Conservation (phyloP, 129 eudicot species). For the Gnaphalium uliginosum region DNA sequence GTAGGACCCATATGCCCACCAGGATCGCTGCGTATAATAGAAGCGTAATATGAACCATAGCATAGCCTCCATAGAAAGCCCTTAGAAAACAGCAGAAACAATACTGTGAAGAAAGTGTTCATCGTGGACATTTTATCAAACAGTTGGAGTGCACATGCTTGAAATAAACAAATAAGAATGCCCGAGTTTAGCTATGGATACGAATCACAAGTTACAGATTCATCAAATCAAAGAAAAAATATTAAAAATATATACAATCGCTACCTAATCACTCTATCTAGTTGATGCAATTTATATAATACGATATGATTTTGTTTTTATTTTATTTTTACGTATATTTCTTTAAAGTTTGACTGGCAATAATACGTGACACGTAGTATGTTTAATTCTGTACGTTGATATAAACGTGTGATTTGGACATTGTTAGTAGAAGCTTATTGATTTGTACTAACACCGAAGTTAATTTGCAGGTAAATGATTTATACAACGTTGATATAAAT, state of each 20-base stretch:
- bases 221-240: background rate
- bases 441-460: no score
- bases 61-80: constrained; percentile 18
- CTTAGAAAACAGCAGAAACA: constrained; percentile 19
- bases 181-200: background rate
- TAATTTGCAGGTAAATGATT: no score
- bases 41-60: constrained; percentile 18
- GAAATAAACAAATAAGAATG: background rate
- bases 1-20: constrained; percentile 2
- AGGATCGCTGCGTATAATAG: constrained; percentile 28
- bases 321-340: background rate
- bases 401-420: no score
- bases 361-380: constrained; percentile 2
- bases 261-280: background rate
- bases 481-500: no score
- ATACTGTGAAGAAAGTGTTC: constrained; percentile 9
- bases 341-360: background rate
- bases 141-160: constrained; percentile 28
- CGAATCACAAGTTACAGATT: background rate
- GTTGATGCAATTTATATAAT: background rate
- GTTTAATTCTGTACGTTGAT: no score
- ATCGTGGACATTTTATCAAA: constrained; percentile 17
- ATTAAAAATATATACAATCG: background rate
- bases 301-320: background rate
- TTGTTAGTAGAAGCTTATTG: no score